Base-by-base conservation (phyloP, 371 early-diverging fungal genomes). In the Mortierella sp. region DNA sequence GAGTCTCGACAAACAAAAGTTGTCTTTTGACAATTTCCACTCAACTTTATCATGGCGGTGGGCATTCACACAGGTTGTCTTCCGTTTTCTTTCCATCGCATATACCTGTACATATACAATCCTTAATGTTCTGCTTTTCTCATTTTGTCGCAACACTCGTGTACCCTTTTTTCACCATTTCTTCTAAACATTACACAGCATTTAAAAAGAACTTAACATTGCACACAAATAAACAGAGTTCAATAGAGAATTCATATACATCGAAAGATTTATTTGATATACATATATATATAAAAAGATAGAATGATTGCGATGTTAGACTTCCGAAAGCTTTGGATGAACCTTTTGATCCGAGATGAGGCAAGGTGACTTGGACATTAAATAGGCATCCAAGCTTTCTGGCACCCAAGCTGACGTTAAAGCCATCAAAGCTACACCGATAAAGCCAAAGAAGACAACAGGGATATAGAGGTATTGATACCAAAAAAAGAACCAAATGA, bases 51-150 rank as follows among this genome's bases (percentile, higher is more conserved):
- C 15, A 35, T 58, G 19, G 8, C 53, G 13, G 23, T 53, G 23
- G n/a, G 28, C 28, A 28, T 45, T 37, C 43, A 40, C 23, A 45
- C 32, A 34, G 22, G 35, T 34, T 57, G 31, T 49, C 49, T 53
- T 29, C 31, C n/a, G 51, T 53, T 37, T 26, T 26, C 49, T 23
- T 56, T 58, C 23, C 51, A 31, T 53, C 13, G 40, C 57, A 51
- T 70, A 64, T 54, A 72, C 72, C 65, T 60, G 61, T 64, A 55
- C 42, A 63, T 70, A 63, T 57, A 70, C 57, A 49, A 47, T 45
- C 45, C 34, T 37, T 64, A 54, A 34, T 65, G 28, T 22, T 56
- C 42, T 56, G 17, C 32, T 55, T 66, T 47, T 57, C 19, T n/a
- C 49, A 28, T 45, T n/a, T 29, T 59, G 2, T 28, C 26, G 22